Percentiles rank a stretch among this genome's conserved stretches.
Conservation (phyloP, 352 stramenopile species). For the Globisporangium iwayamae region DNA sequence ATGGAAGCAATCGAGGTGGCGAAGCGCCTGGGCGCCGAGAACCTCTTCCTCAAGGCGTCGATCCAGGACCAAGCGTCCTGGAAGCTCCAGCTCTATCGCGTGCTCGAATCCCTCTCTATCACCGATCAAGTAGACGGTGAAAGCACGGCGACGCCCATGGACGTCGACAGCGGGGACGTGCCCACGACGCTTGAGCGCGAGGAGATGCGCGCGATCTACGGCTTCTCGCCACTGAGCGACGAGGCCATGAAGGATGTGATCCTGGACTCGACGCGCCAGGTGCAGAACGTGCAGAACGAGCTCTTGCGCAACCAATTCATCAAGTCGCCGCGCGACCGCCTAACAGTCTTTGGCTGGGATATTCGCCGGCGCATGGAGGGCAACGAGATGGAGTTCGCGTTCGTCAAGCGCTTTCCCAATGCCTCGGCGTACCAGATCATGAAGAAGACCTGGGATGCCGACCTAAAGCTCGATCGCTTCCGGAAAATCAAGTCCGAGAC, state of each 20-base stretch:
- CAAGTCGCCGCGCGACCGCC: slow-evolving; percentile 14
- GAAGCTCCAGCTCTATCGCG: slow-evolving; percentile 43
- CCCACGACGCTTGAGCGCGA: slow-evolving; percentile 19
- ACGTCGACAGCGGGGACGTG: slow-evolving; percentile 1
- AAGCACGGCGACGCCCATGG: slow-evolving; percentile 3
- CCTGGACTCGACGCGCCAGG: slow-evolving; percentile 28
- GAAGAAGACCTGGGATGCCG: slow-evolving; percentile 39
- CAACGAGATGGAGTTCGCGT: slow-evolving; percentile 37
- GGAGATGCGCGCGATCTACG: slow-evolving; percentile 34
- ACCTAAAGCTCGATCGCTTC: slow-evolving; percentile 31
- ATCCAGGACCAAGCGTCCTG: slow-evolving; percentile 44
- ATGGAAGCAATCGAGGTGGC: slow-evolving; percentile 22
- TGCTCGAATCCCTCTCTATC: slow-evolving; percentile 41
- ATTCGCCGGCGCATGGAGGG: slow-evolving; percentile 29
- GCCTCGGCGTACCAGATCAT: slow-evolving; percentile 28
- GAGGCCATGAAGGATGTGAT: slow-evolving; percentile 32
- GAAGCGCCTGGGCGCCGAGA: slow-evolving; percentile 48
- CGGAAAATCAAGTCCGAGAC: slow-evolving; percentile 49
- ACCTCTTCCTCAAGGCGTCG: slow-evolving; percentile 40
- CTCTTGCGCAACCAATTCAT: slow-evolving; percentile 24
- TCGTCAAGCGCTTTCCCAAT: slow-evolving; percentile 36
- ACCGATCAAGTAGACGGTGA: slow-evolving; percentile 19
- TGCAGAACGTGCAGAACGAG: slow-evolving; percentile 31
- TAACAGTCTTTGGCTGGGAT: slow-evolving; percentile 43
- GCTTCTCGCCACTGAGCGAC: slow-evolving; percentile 33